Evolutionary conservation across 148 eudicot species (phyloP).

Genomic region (Polygonum maritimum): DNA sequence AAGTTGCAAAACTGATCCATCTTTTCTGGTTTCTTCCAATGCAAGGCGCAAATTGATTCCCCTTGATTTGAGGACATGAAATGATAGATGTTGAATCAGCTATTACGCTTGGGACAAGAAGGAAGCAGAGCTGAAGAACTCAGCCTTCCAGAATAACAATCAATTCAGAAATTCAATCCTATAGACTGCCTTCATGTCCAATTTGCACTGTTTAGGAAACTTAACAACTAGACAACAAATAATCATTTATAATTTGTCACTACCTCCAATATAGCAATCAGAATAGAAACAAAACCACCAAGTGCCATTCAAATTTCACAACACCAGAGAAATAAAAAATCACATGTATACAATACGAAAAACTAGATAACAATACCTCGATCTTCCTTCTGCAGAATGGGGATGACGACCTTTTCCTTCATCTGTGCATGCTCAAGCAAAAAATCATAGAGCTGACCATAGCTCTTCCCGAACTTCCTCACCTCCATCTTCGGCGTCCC

Average conservation of each 20-base stretch:
- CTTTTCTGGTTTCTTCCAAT: background rate
- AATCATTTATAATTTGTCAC: background rate
- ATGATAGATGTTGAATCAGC: background rate
- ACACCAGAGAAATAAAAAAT: background rate
- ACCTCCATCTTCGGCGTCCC: slow-evolving; percentile 92
- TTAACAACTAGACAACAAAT: background rate
- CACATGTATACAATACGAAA: too few species aligned
- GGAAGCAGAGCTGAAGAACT: background rate
- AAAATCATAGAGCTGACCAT: slow-evolving; percentile 51
- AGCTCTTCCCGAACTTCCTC: slow-evolving; percentile 62
- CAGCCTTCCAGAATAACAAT: background rate
- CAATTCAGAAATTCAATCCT: background rate
- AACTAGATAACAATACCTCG: slow-evolving; percentile 34
- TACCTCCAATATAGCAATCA: background rate
- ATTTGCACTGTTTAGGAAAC: background rate
- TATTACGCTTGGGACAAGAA: background rate
- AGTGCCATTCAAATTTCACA: background rate
- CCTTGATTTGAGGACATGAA: background rate
- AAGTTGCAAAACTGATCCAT: background rate
- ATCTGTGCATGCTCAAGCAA: slow-evolving; percentile 92
- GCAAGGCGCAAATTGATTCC: background rate
- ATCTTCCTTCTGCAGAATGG: slow-evolving; percentile 59
- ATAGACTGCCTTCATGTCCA: background rate
- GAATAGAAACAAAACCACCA: background rate
- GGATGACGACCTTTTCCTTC: slow-evolving; percentile 75